A percentile compares a stretch with the other conserved stretches of the same genome.
phyloP scores from a whole-genome alignment of 2,329 filamentous ascomycete species.

The Didymella exigua region DNA sequence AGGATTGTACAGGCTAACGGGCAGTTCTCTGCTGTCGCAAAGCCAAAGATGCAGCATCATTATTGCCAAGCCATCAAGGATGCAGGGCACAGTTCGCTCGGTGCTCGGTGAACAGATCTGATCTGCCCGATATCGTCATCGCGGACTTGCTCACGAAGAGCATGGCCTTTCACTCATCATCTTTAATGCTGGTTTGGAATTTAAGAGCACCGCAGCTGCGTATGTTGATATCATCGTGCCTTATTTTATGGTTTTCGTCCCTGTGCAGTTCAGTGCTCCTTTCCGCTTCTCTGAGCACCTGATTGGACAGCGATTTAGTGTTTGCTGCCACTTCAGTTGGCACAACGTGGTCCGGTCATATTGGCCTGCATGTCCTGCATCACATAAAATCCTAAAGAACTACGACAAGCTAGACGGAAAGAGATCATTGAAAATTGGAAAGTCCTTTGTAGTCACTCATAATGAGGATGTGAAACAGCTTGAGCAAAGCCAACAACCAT shows the following conservation, averaged over 20 bases:
- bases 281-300: constrained; percentile 7
- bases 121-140: constrained; percentile 15
- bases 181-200: background rate
- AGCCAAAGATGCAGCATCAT: constrained; percentile 11
- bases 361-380: background rate
- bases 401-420: background rate
- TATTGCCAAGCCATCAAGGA: constrained; percentile 8
- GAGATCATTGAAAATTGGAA: too few species aligned
- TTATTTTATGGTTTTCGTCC: background rate
- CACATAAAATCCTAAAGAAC: background rate
- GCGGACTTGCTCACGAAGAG: background rate
- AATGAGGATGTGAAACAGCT: background rate
- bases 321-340: constrained; percentile 1
- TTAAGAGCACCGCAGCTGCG: background rate
- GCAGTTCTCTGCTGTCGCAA: constrained; percentile 5
- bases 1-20: constrained; percentile 9
- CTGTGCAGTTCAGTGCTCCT: background rate
- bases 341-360: constrained; percentile 4
- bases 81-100: constrained; percentile 26
- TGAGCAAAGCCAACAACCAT: background rate
- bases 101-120: constrained; percentile 16
- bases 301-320: constrained; percentile 13
- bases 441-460: background rate
- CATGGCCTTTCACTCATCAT: background rate
- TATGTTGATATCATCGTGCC: background rate